These are phyloP conservation scores for Pseudevernia furfuracea DNA, from an alignment of 495 filamentous ascomycete species.

Conservation along the genomic window DNA sequence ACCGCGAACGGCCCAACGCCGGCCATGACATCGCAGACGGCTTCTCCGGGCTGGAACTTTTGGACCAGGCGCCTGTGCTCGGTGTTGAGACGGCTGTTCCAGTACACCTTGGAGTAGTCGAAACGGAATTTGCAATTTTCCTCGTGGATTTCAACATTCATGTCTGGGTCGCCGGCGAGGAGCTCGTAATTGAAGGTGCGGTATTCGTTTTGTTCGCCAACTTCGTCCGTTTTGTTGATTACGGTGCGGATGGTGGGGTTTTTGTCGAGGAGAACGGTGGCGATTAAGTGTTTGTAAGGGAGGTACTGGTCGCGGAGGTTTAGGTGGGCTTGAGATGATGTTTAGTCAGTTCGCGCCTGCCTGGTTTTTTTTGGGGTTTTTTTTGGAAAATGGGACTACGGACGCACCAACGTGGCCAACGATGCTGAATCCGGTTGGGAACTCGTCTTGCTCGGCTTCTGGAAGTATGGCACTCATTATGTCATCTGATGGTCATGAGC, in stretches of 20 bases:
- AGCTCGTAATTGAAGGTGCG: conserved; percentile 91
- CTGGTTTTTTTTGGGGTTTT: not conserved
- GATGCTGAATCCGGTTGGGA: conserved; percentile 78
- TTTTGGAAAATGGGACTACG: not conserved
- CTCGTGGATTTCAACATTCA: conserved; percentile 66
- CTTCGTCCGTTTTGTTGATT: conserved; percentile 89
- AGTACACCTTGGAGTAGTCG: conserved; percentile 77
- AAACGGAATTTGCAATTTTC: conserved; percentile 44
- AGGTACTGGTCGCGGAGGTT: conserved; percentile 77
- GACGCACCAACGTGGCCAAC: conserved; percentile 77
- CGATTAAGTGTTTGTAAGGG: conserved; percentile 78
- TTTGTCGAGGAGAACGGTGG: conserved; percentile 79
- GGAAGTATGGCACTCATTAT: conserved; percentile 75
- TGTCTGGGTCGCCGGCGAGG: conserved; percentile 68
- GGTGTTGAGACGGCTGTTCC: conserved; percentile 83
- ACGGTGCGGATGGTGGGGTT: conserved; percentile 73
- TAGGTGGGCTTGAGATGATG: conserved; percentile 54
- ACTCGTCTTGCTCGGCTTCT: conserved; percentile 53
- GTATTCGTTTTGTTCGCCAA: conserved; percentile 76
- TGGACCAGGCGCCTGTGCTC: conserved; percentile 78
- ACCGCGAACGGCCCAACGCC: conserved; percentile 94
- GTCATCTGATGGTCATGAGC: conserved; percentile 49
- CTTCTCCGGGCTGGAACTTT: conserved; percentile 73
- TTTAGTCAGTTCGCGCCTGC: not conserved
- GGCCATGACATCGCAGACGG: conserved; percentile 95